A percentile compares a stretch with the other conserved stretches of the same genome.
These are phyloP conservation scores for Diaporthe humulicola DNA, from an alignment of 2,329 filamentous ascomycete genomes.

Conservation along the genomic window DNA sequence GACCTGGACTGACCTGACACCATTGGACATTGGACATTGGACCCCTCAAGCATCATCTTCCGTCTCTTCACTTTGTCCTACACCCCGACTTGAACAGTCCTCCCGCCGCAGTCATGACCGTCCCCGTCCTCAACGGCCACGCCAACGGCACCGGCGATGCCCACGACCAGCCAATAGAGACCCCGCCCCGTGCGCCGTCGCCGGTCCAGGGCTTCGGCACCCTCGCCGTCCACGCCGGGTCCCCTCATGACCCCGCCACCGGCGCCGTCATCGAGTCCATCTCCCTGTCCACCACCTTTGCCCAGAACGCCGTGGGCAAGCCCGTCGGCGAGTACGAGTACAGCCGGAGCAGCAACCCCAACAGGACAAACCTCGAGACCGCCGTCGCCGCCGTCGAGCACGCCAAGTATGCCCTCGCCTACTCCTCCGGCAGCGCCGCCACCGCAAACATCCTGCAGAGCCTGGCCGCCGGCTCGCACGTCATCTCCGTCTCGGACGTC, in stretches of 20 bases:
- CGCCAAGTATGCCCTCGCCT: slow-evolving; percentile 92
- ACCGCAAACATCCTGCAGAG: slow-evolving; percentile 95
- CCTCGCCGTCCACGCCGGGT: slow-evolving; percentile 92
- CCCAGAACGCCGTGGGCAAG: slow-evolving; percentile 88
- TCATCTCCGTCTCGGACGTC: slow-evolving; percentile 96
- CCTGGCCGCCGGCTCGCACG: slow-evolving; percentile 89
- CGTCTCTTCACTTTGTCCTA: neutral
- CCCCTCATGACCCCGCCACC: slow-evolving; percentile 89
- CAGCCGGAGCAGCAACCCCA: slow-evolving; percentile 92
- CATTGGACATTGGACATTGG: too few relatives aligned
- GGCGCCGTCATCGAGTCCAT: slow-evolving; percentile 97
- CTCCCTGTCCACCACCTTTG: slow-evolving; percentile 95
- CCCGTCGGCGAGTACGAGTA: slow-evolving; percentile 94
- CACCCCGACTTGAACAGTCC: neutral
- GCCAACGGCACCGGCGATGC: slow-evolving; percentile 20
- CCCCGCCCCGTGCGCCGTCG: slow-evolving; percentile 79
- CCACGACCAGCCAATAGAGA: slow-evolving; percentile 62
- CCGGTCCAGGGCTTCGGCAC: slow-evolving; percentile 90
- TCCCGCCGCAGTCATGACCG: slow-evolving; percentile 24
- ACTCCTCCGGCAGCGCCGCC: slow-evolving; percentile 92
- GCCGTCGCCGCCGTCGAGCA: slow-evolving; percentile 94
- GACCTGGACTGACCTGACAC: neutral
- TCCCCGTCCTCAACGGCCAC: slow-evolving; percentile 34
- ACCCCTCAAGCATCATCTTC: neutral
- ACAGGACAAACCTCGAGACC: slow-evolving; percentile 93